Evolutionary conservation across 345 rosid species (phyloP).

Genomic region (Arabidopsis thaliana): DNA sequence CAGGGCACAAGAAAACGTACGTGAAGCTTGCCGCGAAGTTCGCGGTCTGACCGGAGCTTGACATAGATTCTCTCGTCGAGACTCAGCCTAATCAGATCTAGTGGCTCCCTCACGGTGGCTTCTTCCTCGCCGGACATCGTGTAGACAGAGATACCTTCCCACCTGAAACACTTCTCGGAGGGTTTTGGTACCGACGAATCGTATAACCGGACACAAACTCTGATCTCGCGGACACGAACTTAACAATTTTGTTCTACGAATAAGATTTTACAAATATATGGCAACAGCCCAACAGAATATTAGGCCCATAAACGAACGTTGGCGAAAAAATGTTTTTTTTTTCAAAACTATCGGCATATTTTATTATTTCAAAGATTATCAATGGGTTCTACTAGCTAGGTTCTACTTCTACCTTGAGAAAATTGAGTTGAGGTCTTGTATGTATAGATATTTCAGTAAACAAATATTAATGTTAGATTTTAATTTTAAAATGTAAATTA

Average conservation of each 20-base stretch:
- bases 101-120: conserved; percentile 95
- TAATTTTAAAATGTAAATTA: too few species aligned
- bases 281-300: conserved; percentile 16
- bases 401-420: too few species aligned
- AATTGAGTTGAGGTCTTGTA: too few species aligned
- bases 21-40: conserved; percentile 99
- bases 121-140: conserved; percentile 93
- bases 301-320: not conserved
- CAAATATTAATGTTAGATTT: too few species aligned
- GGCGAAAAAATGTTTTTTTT: not conserved
- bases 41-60: conserved; percentile 99
- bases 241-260: not conserved
- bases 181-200: conserved; percentile 23
- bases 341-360: too few species aligned
- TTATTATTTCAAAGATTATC: too few species aligned
- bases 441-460: too few species aligned
- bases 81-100: conserved; percentile 95
- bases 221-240: conserved; percentile 1
- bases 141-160: not conserved
- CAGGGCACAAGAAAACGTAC: conserved; percentile 46
- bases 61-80: conserved; percentile 99
- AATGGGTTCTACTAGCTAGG: too few species aligned
- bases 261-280: not conserved
- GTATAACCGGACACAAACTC: not conserved
- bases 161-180: conserved; percentile 22